Percentiles rank a stretch among this genome's conserved stretches.
Evolutionary conservation across 1,284 basidiomycete genomes (phyloP).

Genomic region (Ustilago esculenta): DNA sequence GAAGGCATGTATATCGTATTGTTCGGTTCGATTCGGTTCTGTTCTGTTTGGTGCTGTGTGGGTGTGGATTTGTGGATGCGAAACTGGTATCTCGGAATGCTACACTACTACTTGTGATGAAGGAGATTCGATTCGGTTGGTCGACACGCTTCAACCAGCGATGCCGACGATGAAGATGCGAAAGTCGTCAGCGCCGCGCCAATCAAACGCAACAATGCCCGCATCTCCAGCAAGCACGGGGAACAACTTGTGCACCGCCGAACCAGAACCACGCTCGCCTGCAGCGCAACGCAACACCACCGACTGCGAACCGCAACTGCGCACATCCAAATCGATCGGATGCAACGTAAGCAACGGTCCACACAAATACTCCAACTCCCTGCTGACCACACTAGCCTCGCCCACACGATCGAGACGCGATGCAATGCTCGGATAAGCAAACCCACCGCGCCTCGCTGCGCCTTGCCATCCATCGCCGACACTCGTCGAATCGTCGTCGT

Average conservation of each 20-base stretch:
- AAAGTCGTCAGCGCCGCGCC: constrained; percentile 51
- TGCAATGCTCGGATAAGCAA: constrained; percentile 19
- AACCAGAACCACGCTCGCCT: too few relatives aligned
- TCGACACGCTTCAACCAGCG: constrained; percentile 16
- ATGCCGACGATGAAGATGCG: constrained; percentile 48
- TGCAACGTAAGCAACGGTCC: constrained; percentile 30
- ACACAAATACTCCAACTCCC: constrained; percentile 50
- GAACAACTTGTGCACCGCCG: constrained; percentile 15
- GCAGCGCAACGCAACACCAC: constrained; percentile 17
- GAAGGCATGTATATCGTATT: too few relatives aligned
- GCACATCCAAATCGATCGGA: constrained; percentile 23
- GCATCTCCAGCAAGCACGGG: constrained; percentile 37
- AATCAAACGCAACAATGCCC: constrained; percentile 46
- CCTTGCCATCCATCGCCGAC: constrained; percentile 1
- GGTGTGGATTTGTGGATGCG: too few relatives aligned
- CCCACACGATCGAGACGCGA: too few relatives aligned
- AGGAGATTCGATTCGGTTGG: too few relatives aligned
- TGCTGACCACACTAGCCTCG: constrained; percentile 11
- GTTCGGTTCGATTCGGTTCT: too few relatives aligned
- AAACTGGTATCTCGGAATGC: constrained; percentile 2
- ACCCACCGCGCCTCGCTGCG: too few relatives aligned
- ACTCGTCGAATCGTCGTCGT: constrained; percentile 1
- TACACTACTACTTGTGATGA: neutral
- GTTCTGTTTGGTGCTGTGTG: too few relatives aligned
- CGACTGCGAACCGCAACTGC: constrained; percentile 28